Base-by-base conservation (phyloP, 176 grass and related monocot genomes). In the Zea luxurians region DNA sequence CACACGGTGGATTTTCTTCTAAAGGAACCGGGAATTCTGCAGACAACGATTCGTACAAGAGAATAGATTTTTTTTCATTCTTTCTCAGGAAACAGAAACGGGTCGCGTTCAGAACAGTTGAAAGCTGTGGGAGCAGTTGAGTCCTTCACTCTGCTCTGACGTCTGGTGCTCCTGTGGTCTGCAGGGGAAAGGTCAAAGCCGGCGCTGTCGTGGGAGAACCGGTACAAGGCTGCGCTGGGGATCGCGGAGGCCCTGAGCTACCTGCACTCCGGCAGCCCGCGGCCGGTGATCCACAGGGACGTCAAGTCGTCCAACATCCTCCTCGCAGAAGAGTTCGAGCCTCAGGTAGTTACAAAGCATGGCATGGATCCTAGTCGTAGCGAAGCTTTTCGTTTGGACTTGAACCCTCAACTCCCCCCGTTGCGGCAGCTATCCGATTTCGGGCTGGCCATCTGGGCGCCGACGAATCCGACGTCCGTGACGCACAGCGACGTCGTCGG, bases 291-390 rank as follows among this genome's bases (percentile, higher is more conserved):
- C 69, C 96, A 99, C 81, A 53, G 96, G 70, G 96, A 99, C 78
- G 84, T 99, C 83, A 99, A 99, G 70, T 95, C 96, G 42, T 95
- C 92, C n/a, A 99, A 99, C 86, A 93, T 99, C 75, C 96, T 99
- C 48, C 90, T 99, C 75, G 77, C 83, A 0, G 84, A 93, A 13
- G 86, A 91, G 7, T 84, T 87, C 37, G 78, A 95, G 67, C 88
- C 92, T 49, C 92, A 95, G 96, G 96, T 95, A 77, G n/a, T 50
- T 50, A 34, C 5, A 54, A 13, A 13, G 15, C 50, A 15, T 16
- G 49, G 4, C 50, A 5, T 3, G 37, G 6, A 36, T 21, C 48
- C 12, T 15, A 52, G 52, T 18, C 9, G 64, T 41, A 49, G 61
- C 37, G 50, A 16, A 48, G 2, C 10, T 37, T 45, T 37, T 16